Evolutionary conservation across 495 filamentous ascomycete genomes (phyloP), one percentile per base, ranked within the genome.

Genomic region (Lineolata rhizophorae): DNA sequence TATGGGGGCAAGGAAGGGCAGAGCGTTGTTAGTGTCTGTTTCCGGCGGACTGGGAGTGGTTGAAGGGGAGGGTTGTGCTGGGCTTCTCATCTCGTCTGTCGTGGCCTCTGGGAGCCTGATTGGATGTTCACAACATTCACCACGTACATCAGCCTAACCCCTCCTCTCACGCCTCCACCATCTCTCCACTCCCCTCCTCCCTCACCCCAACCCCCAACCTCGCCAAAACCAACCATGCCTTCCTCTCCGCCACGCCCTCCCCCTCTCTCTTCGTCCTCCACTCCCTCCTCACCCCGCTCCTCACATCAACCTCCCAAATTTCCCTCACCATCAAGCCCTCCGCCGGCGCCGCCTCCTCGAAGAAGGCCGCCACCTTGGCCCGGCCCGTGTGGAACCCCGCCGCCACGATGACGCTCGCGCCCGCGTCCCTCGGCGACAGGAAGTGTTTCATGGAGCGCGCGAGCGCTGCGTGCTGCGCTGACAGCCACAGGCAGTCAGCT

Each of bases 401-500:
- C 13, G 83, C 58, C 5, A 75, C 64, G 58, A 71, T 75, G 5
- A 75, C 61, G 20, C 62, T 49, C 0, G 72, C 70, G 1, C 46
- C 45, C 0, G 55, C 49, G 30, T 41, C 29, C 22, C 22, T n/a
- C 2, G 56, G 15, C 3, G 52, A 60, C 21, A 92, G 60, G 49
- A 92, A 87, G 53, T 72, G 72, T 9, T 55, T 49, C 47, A 92
- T 70, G 5, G 75, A 81, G 14, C 49, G 52, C 25, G 56, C 60
- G 10, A 94, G 64, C 44, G 76, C 77, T 17, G 52, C 56, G 46
- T 92, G 83, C 55, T 87, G 67, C 45, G 55, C 62, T 9, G 57
- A 62, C 74, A 91, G 81, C 83, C 82, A 94, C 36, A 80, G 58
- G 48, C 79, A 90, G 45, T 92, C 83, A 26, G 78, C 76, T 2